Evolutionary conservation across 2,329 filamentous ascomycete species (phyloP), one percentile per base, ranked within the genome.

Genomic region (Fonsecaea monophora): DNA sequence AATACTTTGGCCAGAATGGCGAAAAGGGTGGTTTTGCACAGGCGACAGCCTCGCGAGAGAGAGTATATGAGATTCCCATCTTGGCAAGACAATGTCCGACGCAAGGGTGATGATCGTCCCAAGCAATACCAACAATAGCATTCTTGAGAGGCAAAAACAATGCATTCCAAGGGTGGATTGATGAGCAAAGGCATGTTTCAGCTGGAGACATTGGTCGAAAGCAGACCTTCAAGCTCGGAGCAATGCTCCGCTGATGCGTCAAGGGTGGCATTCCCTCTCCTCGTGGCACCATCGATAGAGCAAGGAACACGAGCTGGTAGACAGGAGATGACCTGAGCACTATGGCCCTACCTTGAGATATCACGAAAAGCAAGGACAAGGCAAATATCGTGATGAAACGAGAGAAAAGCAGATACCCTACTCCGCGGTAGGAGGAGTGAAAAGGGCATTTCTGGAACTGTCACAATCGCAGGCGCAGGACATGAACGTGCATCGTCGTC

Each of bases 101-200:
- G 68, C 66, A 70, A 70, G 68, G 68, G 66, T n/a, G 38, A 18
- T 7, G 37, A 30, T 62, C 38, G 32, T 32, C 53, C n/a, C n/a
- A 57, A 30, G 32, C 25, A 65, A 53, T 38, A 48, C 53, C 53
- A 40, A 64, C 42, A 57, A 56, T 63, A 54, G 42, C 18, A 45
- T 55, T 59, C 62, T 62, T 54, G 60, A 56, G 35, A 62, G 59
- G 60, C 25, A 54, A 59, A 60, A 58, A 34, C 32, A 50, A 48
- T 58, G 50, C 25, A 68, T 62, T 62, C 62, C 66, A 62, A 48
- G 15, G 32, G 18, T n/a, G 48, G 8, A 35, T 18, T 18, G 9
- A 59, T 35, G 9, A 32, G 50, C 40, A 42, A 55, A 55, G 66
- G 59, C 25, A 12, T 62, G 66, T 68, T 58, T 68, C 66, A 65